phyloP scores from a whole-genome alignment of 75 land plant genomes.

The Cunninghamia lanceolata region DNA sequence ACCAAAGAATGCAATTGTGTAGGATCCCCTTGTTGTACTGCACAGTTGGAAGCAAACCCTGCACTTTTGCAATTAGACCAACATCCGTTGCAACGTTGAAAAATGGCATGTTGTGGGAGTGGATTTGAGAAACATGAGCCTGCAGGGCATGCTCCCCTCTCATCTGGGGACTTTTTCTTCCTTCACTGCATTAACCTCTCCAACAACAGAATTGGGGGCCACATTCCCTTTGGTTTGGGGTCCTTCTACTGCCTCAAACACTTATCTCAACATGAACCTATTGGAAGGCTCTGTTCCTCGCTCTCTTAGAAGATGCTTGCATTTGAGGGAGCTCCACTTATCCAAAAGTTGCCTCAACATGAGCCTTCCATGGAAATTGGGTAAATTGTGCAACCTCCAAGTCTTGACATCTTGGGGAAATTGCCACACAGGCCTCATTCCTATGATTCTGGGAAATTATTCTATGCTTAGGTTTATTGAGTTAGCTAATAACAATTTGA shows the following conservation, averaged over 20 bases:
- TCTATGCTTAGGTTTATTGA: slow-evolving; percentile 13
- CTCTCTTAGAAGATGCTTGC: slow-evolving; percentile 33
- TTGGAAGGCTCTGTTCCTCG: slow-evolving; percentile 54
- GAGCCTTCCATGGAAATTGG: slow-evolving; percentile 33
- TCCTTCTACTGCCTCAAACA: slow-evolving; percentile 20
- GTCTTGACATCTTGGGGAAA: slow-evolving; percentile 17
- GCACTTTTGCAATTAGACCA: too few species aligned
- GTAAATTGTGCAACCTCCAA: slow-evolving; percentile 28
- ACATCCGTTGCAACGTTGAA: too few species aligned
- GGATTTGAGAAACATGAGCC: too few species aligned
- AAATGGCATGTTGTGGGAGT: slow-evolving; percentile 31
- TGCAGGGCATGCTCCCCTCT: too few species aligned
- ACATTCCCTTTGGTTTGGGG: slow-evolving; percentile 6
- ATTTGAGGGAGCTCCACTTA: slow-evolving; percentile 43
- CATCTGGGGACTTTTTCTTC: too few species aligned
- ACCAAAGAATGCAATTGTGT: too few species aligned
- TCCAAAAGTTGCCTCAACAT: slow-evolving; percentile 41
- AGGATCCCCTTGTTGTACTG: too few species aligned
- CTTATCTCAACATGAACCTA: slow-evolving; percentile 42
- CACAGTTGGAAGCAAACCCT: too few species aligned
- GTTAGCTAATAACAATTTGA: slow-evolving; percentile 19
- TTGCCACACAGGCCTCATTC: slow-evolving; percentile 10
- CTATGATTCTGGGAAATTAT: slow-evolving; percentile 11
- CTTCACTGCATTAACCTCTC: too few species aligned
- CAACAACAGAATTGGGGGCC: too few species aligned